These are phyloP conservation scores for Podospora anserina DNA, from an alignment of 495 filamentous ascomycete genomes.

Conservation along the genomic window DNA sequence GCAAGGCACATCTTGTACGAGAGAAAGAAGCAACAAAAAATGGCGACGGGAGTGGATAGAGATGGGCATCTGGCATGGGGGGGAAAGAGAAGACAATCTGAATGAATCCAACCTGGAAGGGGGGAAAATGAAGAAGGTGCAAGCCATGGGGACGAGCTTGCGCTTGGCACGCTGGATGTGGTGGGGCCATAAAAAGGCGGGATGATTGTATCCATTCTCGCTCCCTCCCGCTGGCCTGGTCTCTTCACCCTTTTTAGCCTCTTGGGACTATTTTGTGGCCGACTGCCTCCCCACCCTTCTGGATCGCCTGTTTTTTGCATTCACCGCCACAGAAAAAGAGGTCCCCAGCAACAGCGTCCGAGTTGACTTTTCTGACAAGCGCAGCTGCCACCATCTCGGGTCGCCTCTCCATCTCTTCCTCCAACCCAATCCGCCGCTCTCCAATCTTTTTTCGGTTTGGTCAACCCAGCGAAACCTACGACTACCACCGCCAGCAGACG, in stretches of 20 bases:
- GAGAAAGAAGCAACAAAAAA: background rate
- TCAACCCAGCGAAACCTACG: constrained; percentile 10
- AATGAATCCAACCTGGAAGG: too few relatives aligned
- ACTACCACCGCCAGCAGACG: constrained; percentile 23
- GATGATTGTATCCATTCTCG: background rate
- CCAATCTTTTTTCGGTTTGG: constrained; percentile 11
- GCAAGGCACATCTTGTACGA: background rate
- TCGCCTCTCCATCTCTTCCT: constrained; percentile 21
- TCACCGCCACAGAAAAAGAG: constrained; percentile 27
- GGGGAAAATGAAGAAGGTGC: background rate
- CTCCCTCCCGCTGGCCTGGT: background rate
- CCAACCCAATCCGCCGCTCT: constrained; percentile 6
- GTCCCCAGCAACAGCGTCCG: constrained; percentile 22
- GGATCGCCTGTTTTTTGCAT: too few relatives aligned
- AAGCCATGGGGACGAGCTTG: background rate
- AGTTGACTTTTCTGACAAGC: constrained; percentile 19
- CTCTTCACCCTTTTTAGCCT: constrained; percentile 8
- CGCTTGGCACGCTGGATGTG: background rate
- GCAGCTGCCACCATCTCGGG: constrained; percentile 28
- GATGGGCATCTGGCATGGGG: background rate
- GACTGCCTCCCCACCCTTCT: background rate
- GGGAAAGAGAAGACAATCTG: too few relatives aligned
- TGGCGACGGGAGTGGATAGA: background rate
- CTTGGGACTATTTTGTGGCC: constrained; percentile 10
- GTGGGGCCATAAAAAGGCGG: background rate